phyloP scores from a whole-genome alignment of 1,139 yeast species.

The Tardiomyces blankii region DNA sequence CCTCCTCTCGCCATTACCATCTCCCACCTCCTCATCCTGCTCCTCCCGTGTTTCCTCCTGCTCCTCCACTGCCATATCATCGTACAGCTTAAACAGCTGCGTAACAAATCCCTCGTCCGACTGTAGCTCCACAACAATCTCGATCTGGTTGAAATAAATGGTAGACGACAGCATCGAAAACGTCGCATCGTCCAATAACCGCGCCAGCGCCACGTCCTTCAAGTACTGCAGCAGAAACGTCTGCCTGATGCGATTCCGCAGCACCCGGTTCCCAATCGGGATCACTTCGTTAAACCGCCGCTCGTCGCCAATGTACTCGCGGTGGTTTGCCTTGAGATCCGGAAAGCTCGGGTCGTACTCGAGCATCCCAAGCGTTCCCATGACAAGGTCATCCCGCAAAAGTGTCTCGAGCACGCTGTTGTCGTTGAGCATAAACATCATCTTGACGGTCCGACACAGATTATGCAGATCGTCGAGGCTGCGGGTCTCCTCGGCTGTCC shows the following conservation, averaged over 20 bases:
- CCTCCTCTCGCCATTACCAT: too few species aligned
- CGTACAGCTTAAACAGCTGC: constrained; percentile 48
- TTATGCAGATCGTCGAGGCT: constrained; percentile 45
- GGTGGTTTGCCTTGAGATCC: constrained; percentile 62
- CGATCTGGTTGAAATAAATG: constrained; percentile 59
- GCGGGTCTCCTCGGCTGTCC: constrained; percentile 40
- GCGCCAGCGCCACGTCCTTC: constrained; percentile 75
- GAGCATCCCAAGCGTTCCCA: constrained; percentile 66
- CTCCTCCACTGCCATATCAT: constrained; percentile 9
- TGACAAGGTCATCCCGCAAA: constrained; percentile 47
- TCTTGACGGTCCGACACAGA: constrained; percentile 63
- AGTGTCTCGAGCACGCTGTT: constrained; percentile 54
- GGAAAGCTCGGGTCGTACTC: constrained; percentile 91
- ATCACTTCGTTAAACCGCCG: constrained; percentile 61
- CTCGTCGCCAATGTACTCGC: constrained; percentile 49
- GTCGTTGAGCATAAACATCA: constrained; percentile 59
- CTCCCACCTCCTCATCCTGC: too few species aligned
- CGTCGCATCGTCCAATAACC: constrained; percentile 72
- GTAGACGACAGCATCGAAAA: constrained; percentile 52
- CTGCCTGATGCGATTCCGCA: constrained; percentile 49
- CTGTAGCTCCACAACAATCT: constrained; percentile 57
- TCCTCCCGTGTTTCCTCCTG: too few species aligned
- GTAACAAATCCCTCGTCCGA: constrained; percentile 38
- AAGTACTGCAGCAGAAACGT: constrained; percentile 71
- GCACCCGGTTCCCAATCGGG: constrained; percentile 42